phyloP scores from a whole-genome alignment of 192 early-diverging fungal genomes.

The Geranomyces variabilis region DNA sequence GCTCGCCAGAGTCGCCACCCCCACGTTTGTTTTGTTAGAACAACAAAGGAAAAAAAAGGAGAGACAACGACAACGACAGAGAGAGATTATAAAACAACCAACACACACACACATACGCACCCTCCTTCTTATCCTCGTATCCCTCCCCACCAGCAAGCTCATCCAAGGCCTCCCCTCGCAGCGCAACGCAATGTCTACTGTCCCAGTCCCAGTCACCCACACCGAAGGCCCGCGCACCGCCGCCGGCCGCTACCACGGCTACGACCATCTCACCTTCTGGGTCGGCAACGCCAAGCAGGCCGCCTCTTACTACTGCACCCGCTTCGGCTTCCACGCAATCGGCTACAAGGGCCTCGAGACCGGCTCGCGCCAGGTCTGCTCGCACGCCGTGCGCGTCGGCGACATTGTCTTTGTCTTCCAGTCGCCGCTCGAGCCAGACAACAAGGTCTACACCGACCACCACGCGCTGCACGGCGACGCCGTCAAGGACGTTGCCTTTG shows the following conservation, averaged over 20 bases:
- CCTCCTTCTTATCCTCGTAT: too few relatives aligned
- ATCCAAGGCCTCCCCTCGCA: too few relatives aligned
- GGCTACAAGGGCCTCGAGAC: constrained; percentile 98
- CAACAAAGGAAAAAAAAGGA: too few relatives aligned
- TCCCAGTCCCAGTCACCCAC: background rate
- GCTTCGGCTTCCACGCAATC: constrained; percentile 90
- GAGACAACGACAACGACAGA: too few relatives aligned
- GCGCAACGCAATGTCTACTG: background rate
- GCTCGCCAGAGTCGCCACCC: too few relatives aligned
- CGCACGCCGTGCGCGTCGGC: constrained; percentile 86
- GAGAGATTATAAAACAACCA: too few relatives aligned
- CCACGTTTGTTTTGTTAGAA: too few relatives aligned
- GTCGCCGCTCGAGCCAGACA: constrained; percentile 83
- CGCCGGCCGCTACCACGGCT: constrained; percentile 69
- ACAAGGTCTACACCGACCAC: constrained; percentile 58
- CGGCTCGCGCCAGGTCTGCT: constrained; percentile 79
- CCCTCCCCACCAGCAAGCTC: too few relatives aligned
- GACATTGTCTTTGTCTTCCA: constrained; percentile 87
- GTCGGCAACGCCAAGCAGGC: constrained; percentile 95
- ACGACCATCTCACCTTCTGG: constrained; percentile 83
- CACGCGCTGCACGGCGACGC: constrained; percentile 80
- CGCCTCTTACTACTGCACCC: constrained; percentile 88
- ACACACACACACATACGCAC: too few relatives aligned
- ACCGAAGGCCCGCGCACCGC: constrained; percentile 58
- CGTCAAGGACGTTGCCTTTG: constrained; percentile 94